Evolutionary conservation across 352 stramenopile genomes (phyloP).

Genomic region (Pythium brachiatum): DNA sequence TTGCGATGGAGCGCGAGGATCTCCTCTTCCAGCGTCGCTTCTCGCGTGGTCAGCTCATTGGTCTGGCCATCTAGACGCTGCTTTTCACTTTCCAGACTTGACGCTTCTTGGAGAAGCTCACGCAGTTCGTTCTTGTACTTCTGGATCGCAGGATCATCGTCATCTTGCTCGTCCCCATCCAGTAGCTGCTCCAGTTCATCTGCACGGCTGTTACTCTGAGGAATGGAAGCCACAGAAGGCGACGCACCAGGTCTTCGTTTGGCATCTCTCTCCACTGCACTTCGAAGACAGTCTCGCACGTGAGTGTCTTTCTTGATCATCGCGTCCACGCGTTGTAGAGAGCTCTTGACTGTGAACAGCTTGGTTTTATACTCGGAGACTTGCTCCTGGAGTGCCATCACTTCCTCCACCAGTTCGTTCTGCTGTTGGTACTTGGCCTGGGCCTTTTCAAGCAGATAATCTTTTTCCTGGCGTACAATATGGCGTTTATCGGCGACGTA

Average conservation of each 20-base stretch:
- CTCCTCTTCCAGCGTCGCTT: constrained; percentile 32
- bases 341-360: constrained; percentile 38
- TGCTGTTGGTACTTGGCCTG: constrained; percentile 63
- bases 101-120: constrained; percentile 34
- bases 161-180: constrained; percentile 7
- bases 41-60: constrained; percentile 25
- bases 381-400: constrained; percentile 46
- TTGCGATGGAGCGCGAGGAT: constrained; percentile 33
- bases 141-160: constrained; percentile 4
- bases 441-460: constrained; percentile 56
- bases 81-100: constrained; percentile 38
- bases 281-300: constrained; percentile 40
- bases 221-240: neutral
- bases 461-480: constrained; percentile 43
- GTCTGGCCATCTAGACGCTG: constrained; percentile 30
- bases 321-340: constrained; percentile 38
- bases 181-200: constrained; percentile 5
- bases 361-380: constrained; percentile 38
- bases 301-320: constrained; percentile 63
- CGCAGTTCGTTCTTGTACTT: constrained; percentile 42
- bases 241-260: neutral
- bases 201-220: neutral
- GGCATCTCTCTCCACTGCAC: constrained; percentile 1
- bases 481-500: constrained; percentile 42
- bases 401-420: constrained; percentile 46